phyloP scores from a whole-genome alignment of 2,329 filamentous ascomycete species.

The Exophiala alcalophila region DNA sequence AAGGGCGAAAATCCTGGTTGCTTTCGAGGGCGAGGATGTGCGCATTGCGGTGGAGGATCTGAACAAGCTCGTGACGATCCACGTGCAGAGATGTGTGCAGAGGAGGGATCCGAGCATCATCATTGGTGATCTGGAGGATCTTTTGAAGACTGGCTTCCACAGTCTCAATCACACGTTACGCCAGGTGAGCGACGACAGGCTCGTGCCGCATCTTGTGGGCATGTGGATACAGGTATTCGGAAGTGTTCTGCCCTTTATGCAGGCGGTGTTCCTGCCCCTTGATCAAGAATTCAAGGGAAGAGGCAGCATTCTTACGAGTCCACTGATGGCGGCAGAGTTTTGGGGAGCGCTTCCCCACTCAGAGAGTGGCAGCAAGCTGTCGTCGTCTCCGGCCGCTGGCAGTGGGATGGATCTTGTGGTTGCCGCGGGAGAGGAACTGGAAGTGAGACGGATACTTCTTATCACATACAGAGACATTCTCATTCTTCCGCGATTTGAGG shows the following conservation, averaged over 20 bases:
- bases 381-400: slow-evolving; percentile 32
- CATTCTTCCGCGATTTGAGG: slow-evolving; percentile 83
- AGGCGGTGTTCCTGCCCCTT: slow-evolving; percentile 88
- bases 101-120: slow-evolving; percentile 57
- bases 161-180: slow-evolving; percentile 81
- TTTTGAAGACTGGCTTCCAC: slow-evolving; percentile 70
- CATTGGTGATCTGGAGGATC: slow-evolving; percentile 61
- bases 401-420: slow-evolving; percentile 31
- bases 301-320: slow-evolving; percentile 71
- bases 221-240: slow-evolving; percentile 94
- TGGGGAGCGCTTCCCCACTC: slow-evolving; percentile 70
- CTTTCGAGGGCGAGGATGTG: slow-evolving; percentile 64
- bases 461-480: slow-evolving; percentile 84
- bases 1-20: slow-evolving; percentile 60
- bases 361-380: slow-evolving; percentile 33
- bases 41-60: slow-evolving; percentile 64
- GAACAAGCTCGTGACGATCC: slow-evolving; percentile 60
- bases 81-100: slow-evolving; percentile 62
- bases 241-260: slow-evolving; percentile 84
- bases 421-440: slow-evolving; percentile 61
- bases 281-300: slow-evolving; percentile 89
- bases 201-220: slow-evolving; percentile 88
- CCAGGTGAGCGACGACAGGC: slow-evolving; percentile 74
- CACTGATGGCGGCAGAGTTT: slow-evolving; percentile 76
- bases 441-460: slow-evolving; percentile 84